Evolutionary conservation across 2,329 filamentous ascomycete genomes (phyloP).

Genomic region (Claviceps fusiformis): DNA sequence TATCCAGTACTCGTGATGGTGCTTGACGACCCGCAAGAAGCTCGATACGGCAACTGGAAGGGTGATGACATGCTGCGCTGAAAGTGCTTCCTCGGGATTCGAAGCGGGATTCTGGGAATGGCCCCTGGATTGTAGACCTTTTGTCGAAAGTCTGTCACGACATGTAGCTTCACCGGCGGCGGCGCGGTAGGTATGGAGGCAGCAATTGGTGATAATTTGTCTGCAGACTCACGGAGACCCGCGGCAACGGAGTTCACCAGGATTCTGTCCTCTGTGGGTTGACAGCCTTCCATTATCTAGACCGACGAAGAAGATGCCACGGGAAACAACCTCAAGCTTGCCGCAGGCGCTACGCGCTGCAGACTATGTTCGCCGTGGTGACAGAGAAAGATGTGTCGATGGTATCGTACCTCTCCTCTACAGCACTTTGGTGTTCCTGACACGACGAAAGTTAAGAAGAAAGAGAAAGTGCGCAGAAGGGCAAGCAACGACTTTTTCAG

Average conservation of each 20-base stretch:
- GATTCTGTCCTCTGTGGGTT: not conserved
- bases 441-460: too few relatives aligned
- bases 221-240: conserved; percentile 1
- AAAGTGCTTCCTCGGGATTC: conserved; percentile 17
- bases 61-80: not conserved
- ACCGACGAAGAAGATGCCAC: not conserved
- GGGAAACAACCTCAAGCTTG: too few relatives aligned
- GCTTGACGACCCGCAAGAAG: conserved; percentile 1
- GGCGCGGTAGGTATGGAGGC: conserved; percentile 14
- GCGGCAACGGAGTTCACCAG: too few relatives aligned
- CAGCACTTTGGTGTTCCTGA: too few relatives aligned
- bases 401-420: too few relatives aligned
- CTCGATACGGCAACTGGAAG: too few relatives aligned
- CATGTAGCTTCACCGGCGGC: conserved; percentile 16
- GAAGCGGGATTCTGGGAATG: conserved; percentile 14
- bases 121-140: conserved; percentile 8
- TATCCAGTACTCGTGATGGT: conserved; percentile 6
- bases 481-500: too few relatives aligned
- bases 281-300: not conserved
- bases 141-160: not conserved
- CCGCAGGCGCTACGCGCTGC: too few relatives aligned
- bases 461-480: too few relatives aligned
- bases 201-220: conserved; percentile 9
- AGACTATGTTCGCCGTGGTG: too few relatives aligned
- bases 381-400: too few relatives aligned